These are phyloP conservation scores for Pseudogymnoascus sp. DNA, from an alignment of 2,329 filamentous ascomycete species.

Conservation along the genomic window DNA sequence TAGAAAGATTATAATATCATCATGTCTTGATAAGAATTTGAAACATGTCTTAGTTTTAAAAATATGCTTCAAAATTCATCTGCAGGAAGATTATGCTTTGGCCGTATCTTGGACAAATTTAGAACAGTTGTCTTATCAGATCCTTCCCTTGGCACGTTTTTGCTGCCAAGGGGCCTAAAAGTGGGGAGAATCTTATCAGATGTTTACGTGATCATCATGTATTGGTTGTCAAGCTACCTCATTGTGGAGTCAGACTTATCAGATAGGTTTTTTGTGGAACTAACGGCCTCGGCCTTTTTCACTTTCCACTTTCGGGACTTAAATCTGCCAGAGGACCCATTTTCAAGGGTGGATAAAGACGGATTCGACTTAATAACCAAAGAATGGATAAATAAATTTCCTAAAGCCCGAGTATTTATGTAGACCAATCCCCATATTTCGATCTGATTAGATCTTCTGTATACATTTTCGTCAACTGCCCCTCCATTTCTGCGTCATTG, in stretches of 20 bases:
- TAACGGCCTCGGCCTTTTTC: neutral
- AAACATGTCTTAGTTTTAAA: neutral
- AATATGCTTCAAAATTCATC: neutral
- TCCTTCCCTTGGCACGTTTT: neutral
- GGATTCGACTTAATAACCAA: neutral
- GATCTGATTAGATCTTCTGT: conserved; percentile 1
- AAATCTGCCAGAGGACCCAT: neutral
- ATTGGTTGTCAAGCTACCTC: neutral
- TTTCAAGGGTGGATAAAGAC: neutral
- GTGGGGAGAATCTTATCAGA: neutral
- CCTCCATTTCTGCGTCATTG: neutral
- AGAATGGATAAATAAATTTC: neutral
- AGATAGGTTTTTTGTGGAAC: neutral
- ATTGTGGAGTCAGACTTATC: neutral
- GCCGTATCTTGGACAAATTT: neutral
- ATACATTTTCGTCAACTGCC: neutral
- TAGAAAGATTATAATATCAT: neutral
- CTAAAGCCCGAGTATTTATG: neutral
- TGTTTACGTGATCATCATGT: neutral
- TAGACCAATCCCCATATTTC: neutral
- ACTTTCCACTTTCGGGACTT: neutral
- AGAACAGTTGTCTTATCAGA: neutral
- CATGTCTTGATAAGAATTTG: neutral
- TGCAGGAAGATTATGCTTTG: neutral
- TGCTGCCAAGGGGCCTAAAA: neutral